phyloP scores from a whole-genome alignment of 176 grass and related monocot genomes.

The Pontederia crassipes region DNA sequence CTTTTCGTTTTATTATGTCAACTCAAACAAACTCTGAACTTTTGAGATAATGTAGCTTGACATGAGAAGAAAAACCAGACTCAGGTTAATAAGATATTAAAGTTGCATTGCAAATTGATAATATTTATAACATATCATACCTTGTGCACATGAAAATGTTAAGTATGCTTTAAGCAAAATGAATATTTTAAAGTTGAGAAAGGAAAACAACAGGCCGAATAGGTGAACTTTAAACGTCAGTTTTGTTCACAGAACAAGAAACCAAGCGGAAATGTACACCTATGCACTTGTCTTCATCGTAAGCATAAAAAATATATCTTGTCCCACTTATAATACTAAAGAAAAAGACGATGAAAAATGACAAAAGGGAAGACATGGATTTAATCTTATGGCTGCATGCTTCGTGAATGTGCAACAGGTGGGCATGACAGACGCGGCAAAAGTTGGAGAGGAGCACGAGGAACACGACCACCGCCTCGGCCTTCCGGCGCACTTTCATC shows the following conservation, averaged over 20 bases:
- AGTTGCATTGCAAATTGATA: too few relatives aligned
- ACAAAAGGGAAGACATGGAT: background rate
- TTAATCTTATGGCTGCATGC: background rate
- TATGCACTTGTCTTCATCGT: slow-evolving; percentile 10
- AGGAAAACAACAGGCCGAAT: slow-evolving; percentile 8
- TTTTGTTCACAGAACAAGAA: slow-evolving; percentile 72
- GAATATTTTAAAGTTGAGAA: too few relatives aligned
- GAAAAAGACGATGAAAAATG: too few relatives aligned
- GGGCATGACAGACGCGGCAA: slow-evolving; percentile 44
- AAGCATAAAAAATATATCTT: too few relatives aligned
- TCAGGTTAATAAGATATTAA: too few relatives aligned
- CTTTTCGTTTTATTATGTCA: too few relatives aligned
- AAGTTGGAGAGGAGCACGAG: slow-evolving; percentile 32
- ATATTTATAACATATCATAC: too few relatives aligned
- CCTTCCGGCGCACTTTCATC: slow-evolving; percentile 28
- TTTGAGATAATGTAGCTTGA: too few relatives aligned
- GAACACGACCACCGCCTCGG: slow-evolving; percentile 25
- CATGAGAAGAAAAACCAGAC: too few relatives aligned
- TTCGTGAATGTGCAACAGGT: slow-evolving; percentile 22
- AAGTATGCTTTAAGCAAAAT: slow-evolving; percentile 20
- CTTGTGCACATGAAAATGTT: too few relatives aligned
- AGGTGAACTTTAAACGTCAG: slow-evolving; percentile 72
- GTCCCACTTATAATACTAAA: too few relatives aligned
- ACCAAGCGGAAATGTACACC: slow-evolving; percentile 31
- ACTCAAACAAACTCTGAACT: too few relatives aligned